Base-by-base conservation (phyloP, 208 protist species). In the Sergeia podlipaevii region DNA sequence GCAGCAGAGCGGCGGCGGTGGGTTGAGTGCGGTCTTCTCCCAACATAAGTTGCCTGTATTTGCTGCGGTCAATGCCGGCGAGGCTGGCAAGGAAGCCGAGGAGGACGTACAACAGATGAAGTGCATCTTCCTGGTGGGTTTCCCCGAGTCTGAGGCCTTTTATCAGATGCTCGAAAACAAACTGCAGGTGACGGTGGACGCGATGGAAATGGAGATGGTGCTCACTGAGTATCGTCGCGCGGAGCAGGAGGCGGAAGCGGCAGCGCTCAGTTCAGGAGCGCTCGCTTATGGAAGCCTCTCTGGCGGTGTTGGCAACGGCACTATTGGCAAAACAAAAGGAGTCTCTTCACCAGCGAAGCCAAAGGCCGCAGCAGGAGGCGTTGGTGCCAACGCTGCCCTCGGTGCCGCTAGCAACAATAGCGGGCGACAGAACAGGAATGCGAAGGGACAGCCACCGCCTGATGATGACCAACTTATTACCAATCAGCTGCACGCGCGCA, bases 71-170 rank as follows among this genome's bases (percentile, higher is more conserved):
- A n/a, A n/a, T n/a, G 34, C 34, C 34, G 34, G 11, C 34, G 34
- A 38, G 34, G 34, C 34, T n/a, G 13, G 34, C 34, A 38, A 11
- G 34, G 34, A n/a, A n/a, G n/a, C n/a, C n/a, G n/a, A n/a, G n/a
- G n/a, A n/a, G n/a, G n/a, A n/a, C n/a, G 13, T 15, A 38, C 18
- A 21, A 47, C n/a, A 47, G 18, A 21, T 11, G 18, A 18, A 47
- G 18, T 47, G 18, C 1, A 41, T 92, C 10, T 54, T 86, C 20
- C 66, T 89, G 27, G 62, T 92, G 2, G 71, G 77, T 27, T 92
- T 92, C 65, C 80, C 85, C 20, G 77, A 89, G 33, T 58, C 66
- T 4, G 66, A 77, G n/a, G 24, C 43, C 24, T 87, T 92, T 63
- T 70, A 69, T 43, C 69, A 77, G 20, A 34, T 53, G 11, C 43